Base-by-base conservation (phyloP, 2,329 filamentous ascomycete species). In the Fusarium pseudoanthophilum region DNA sequence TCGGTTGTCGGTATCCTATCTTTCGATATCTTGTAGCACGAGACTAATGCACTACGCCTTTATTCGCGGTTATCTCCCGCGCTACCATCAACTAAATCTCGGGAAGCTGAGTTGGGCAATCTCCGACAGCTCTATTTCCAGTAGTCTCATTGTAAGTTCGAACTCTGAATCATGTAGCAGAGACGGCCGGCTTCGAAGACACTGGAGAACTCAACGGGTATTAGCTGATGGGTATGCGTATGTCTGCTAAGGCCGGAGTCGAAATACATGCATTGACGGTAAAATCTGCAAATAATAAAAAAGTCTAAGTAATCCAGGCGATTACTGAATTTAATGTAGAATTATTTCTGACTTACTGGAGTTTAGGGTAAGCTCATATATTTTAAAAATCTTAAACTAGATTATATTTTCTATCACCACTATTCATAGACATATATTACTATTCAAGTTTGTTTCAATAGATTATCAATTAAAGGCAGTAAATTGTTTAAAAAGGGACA, bases 41-140 rank as follows among this genome's bases (percentile, higher is more conserved):
- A 39, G 34, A 59, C 65, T 64, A 64, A 69, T 64, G 64, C 64
- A 64, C 40, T 28, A 20, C 39, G 51, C 45, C 59, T 59, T 26
- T 52, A 43, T 64, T 62, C 32, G 34, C 46, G 39, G 18, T 30
- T 63, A 52, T 49, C 55, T 46, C 49, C 59, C 40, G 36, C 40
- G 8, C 26, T 28, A 56, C 9, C 7, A n/a, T 30, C 28, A n/a
- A 43, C 28, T 45, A 53, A 42, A 32, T n/a, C 28, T 69, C 67
- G 52, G 60, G 30, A 48, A 42, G 39, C 40, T 45, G 21, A 18
- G 53, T 48, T 34, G 18, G 51, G 66, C 39, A 69, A 48, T 40
- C 46, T 30, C 40, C 40, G 40, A 15, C 37, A 51, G 15, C 24
- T 49, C 24, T 51, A 16, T n/a, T 24, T 28, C n/a, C 7, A 49